Conservation (phyloP, 352 stramenopile species). For the Halophytophthora polymorphica region DNA sequence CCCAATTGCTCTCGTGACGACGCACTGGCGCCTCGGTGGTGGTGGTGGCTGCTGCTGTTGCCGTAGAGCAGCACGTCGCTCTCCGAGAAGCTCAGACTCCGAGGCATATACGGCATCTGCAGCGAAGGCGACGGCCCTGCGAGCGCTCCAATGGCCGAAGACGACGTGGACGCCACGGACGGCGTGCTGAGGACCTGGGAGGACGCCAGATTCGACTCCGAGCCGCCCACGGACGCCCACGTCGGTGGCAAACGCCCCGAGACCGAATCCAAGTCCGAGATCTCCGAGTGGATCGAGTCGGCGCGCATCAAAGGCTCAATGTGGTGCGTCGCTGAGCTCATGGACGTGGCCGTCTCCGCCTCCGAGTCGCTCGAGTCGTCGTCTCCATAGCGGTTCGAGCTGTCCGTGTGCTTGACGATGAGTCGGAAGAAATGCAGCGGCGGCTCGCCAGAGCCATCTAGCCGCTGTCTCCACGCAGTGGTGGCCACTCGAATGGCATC, state of each 20-base stretch:
- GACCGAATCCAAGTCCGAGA: constrained; percentile 64
- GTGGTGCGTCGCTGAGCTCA: constrained; percentile 32
- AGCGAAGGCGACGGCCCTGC: constrained; percentile 1
- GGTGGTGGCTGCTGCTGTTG: constrained; percentile 17
- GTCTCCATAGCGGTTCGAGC: constrained; percentile 14
- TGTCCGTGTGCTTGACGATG: constrained; percentile 20
- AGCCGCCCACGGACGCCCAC: constrained; percentile 34
- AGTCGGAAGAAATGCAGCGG: constrained; percentile 23
- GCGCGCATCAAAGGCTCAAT: constrained; percentile 36
- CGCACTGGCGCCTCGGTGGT: constrained; percentile 9
- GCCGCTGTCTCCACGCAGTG: constrained; percentile 1
- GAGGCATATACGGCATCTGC: constrained; percentile 17
- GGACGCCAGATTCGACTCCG: constrained; percentile 28
- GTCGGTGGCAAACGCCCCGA: constrained; percentile 31
- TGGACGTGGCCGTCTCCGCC: constrained; percentile 31
- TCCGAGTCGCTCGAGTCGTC: constrained; percentile 34
- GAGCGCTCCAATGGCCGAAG: constrained; percentile 23
- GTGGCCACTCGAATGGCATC: background rate
- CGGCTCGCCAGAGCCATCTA: constrained; percentile 3
- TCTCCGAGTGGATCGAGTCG: constrained; percentile 71
- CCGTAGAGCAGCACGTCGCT: constrained; percentile 56
- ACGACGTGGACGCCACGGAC: constrained; percentile 32
- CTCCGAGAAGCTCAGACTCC: constrained; percentile 36
- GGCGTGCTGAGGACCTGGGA: constrained; percentile 17
- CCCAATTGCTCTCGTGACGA: constrained; percentile 9